Base-by-base conservation (phyloP, 2,329 filamentous ascomycete species). In the Alternaria ethzedia region DNA sequence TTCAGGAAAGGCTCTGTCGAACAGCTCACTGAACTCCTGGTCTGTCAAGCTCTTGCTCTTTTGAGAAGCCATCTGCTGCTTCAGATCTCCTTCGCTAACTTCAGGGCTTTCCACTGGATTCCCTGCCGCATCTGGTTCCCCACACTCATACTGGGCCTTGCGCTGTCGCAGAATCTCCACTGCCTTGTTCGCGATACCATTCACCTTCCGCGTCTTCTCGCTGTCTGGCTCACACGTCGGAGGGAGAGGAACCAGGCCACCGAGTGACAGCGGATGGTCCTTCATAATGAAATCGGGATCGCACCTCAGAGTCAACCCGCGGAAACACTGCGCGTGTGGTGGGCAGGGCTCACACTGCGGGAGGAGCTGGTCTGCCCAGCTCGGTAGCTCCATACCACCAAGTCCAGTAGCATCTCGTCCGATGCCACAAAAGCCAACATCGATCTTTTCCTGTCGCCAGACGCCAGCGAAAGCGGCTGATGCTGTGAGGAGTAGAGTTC, bases 151-250 rank as follows among this genome's bases (percentile, higher is more conserved):
- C 73, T 94, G 90, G 59, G 96, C 96, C 63, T 93, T 89, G 44
- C 92, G 89, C 70, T 97, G 89, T 57, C 96, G 88, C 52, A 99
- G 86, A 72, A 94, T 91, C 73, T 97, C 93, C 5, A 98, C 87
- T 2, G 92, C 94, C 78, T 90, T 91, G 77, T 98, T 91, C 8
- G 94, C 93, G 15, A 99, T 93, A 20, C 90, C 88, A 74, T 95
- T 93, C 52, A 98, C 91, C 17, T 92, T 91, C 43, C 93, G 89
- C 8, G 91, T 93, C 79, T 97, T 97, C 74, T 96, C 93, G 64
- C 94, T 94, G 79, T 99, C 96, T 0, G 96, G 92, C 80, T 97
- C 95, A 79, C 96, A 99, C 5, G 93, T 94, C 2, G 96, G 95
- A 6, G 94, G 89, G 9, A 99, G 83, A 8, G 96, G 96, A 6